These are phyloP conservation scores for Podaxis carcinomalis DNA, from an alignment of 768 basidiomycete genomes.

Conservation along the genomic window DNA sequence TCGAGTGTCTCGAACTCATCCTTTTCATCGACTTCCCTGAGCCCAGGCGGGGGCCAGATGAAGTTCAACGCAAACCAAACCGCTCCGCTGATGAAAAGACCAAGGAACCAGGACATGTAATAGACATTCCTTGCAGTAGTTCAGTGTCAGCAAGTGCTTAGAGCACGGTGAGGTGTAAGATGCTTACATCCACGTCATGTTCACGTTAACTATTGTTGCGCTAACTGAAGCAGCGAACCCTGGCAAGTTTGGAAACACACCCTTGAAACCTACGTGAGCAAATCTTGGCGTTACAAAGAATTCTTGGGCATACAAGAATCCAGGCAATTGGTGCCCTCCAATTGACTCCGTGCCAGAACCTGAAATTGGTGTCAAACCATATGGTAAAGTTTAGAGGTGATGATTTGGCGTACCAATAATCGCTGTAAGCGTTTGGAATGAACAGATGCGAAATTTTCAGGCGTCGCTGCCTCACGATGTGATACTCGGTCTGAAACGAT, in stretches of 20 bases:
- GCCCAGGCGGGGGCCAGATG: slow-evolving; percentile 21
- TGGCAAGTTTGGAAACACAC: slow-evolving; percentile 26
- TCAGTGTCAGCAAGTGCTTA: not conserved
- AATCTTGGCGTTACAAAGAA: not conserved
- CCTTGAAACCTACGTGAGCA: slow-evolving; percentile 13
- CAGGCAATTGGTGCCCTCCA: slow-evolving; percentile 20
- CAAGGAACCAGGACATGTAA: slow-evolving; percentile 24
- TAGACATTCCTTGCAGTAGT: slow-evolving; percentile 16
- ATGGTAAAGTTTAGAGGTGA: too few relatives aligned
- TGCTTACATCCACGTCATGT: slow-evolving; percentile 20
- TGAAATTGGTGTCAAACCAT: not conserved
- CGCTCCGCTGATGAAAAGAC: slow-evolving; percentile 19
- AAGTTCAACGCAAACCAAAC: slow-evolving; percentile 20
- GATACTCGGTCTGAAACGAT: slow-evolving; percentile 22
- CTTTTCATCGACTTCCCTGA: slow-evolving; percentile 18
- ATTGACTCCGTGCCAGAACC: slow-evolving; percentile 18
- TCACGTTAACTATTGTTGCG: slow-evolving; percentile 13
- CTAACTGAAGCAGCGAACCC: slow-evolving; percentile 23
- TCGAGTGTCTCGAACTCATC: not conserved
- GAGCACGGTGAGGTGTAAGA: not conserved
- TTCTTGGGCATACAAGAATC: slow-evolving; percentile 18
- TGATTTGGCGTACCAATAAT: slow-evolving; percentile 21
- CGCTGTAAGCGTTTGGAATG: slow-evolving; percentile 19
- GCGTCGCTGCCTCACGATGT: slow-evolving; percentile 20
- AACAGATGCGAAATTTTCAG: slow-evolving; percentile 26